These are phyloP conservation scores for Aaosphaeria pasadenensis DNA, from an alignment of 2,329 filamentous ascomycete genomes.

Conservation along the genomic window DNA sequence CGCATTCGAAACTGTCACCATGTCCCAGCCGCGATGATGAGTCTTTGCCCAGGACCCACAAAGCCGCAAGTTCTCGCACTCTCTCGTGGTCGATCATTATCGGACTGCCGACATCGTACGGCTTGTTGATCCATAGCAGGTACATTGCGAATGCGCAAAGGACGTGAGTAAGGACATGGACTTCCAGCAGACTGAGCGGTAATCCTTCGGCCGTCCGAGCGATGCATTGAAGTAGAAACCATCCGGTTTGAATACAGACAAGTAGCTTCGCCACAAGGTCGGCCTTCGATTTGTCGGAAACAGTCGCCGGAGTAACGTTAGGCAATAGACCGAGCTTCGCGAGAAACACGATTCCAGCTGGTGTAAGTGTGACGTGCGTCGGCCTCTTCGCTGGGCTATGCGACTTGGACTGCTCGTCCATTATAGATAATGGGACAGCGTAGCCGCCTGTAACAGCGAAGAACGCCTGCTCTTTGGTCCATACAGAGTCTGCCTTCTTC, in stretches of 20 bases:
- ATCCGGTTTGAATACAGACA: slow-evolving; percentile 37
- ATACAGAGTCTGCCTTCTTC: too few species aligned
- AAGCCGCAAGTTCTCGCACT: slow-evolving; percentile 1
- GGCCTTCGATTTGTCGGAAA: slow-evolving; percentile 20
- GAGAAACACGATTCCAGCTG: slow-evolving; percentile 10
- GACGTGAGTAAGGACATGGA: slow-evolving; percentile 36
- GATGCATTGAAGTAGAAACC: slow-evolving; percentile 38
- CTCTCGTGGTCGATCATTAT: slow-evolving; percentile 9
- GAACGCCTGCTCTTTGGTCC: slow-evolving; percentile 13
- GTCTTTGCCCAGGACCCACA: not conserved
- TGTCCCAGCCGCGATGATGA: too few species aligned
- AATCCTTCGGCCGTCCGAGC: slow-evolving; percentile 28
- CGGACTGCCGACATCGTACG: slow-evolving; percentile 19
- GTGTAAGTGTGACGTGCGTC: slow-evolving; percentile 12
- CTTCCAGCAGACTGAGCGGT: slow-evolving; percentile 38
- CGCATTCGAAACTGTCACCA: too few species aligned
- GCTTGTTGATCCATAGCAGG: slow-evolving; percentile 34
- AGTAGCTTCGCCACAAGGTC: slow-evolving; percentile 19
- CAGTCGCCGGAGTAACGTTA: not conserved
- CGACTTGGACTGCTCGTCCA: too few species aligned
- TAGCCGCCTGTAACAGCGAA: slow-evolving; percentile 19
- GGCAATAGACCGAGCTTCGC: slow-evolving; percentile 14
- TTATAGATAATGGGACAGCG: slow-evolving; percentile 7
- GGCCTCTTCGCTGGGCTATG: slow-evolving; percentile 6
- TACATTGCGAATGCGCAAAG: slow-evolving; percentile 34